Conservation (phyloP, 805 yeast genomes). For the Jamesozyma spencerorum region DNA sequence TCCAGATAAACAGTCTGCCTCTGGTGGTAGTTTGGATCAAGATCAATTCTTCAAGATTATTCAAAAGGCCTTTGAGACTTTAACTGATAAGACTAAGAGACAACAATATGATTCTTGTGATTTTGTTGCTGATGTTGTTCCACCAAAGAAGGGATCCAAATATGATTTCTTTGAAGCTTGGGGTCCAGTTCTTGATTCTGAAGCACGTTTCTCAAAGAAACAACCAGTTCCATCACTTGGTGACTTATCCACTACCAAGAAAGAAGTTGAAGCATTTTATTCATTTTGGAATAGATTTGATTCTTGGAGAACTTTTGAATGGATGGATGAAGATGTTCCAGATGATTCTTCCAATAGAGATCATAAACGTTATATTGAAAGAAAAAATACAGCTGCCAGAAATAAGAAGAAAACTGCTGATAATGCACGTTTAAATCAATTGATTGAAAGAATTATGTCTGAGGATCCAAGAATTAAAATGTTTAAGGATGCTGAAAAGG, state of each 20-base stretch:
- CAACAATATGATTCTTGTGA: slow-evolving; percentile 95
- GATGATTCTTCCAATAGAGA: slow-evolving; percentile 99
- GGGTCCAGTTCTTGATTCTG: slow-evolving; percentile 85
- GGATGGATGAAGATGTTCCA: slow-evolving; percentile 97
- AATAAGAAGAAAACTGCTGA: slow-evolving; percentile 97
- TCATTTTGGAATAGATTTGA: slow-evolving; percentile 88
- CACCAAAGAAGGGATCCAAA: slow-evolving; percentile 62
- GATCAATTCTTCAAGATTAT: slow-evolving; percentile 97
- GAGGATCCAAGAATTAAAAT: slow-evolving; percentile 93
- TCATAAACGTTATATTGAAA: slow-evolving; percentile 96
- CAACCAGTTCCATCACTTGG: slow-evolving; percentile 86
- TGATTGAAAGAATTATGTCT: slow-evolving; percentile 77
- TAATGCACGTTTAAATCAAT: slow-evolving; percentile 75
- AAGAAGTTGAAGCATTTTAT: slow-evolving; percentile 81
- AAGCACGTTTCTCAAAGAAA: slow-evolving; percentile 85
- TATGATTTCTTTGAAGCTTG: slow-evolving; percentile 88
- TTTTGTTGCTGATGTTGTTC: slow-evolving; percentile 70
- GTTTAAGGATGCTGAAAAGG: slow-evolving; percentile 90
- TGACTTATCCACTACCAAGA: slow-evolving; percentile 52
- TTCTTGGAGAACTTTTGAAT: slow-evolving; percentile 97
- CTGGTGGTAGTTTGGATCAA: slow-evolving; percentile 73
- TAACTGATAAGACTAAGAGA: slow-evolving; percentile 79
- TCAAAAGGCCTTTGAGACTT: slow-evolving; percentile 89
- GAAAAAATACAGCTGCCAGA: slow-evolving; percentile 93
- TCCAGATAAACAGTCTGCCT: slow-evolving; percentile 94